Base-by-base conservation (phyloP, 2,329 filamentous ascomycete genomes). In the Epicoccum nigrum region DNA sequence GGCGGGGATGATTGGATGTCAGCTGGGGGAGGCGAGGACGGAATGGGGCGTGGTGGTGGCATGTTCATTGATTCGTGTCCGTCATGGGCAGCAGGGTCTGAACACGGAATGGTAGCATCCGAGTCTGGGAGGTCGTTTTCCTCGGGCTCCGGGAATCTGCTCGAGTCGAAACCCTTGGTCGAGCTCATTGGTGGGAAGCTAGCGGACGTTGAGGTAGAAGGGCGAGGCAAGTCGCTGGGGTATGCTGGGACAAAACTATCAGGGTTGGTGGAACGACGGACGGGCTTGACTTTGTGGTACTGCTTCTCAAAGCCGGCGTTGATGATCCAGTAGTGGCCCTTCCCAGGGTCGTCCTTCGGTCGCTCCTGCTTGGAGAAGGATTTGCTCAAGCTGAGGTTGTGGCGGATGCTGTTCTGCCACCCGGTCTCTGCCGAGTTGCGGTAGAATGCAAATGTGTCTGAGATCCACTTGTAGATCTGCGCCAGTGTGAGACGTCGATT, bases 391-490 rank as follows among this genome's bases (percentile, higher is more conserved):
- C 92, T 97, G 27, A 99, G 85, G 64, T 99, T 99, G 75, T 99
- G 94, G 27, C 94, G 89, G 72, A 99, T 99, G 77, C 94, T 97
- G 75, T 99, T 99, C 75, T 97, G 93, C 94, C 94, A 99, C 57
- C 94, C 93, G 9, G 89, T 86, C 65, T 97, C 92, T 48, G 87
- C 84, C 34, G 86, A 83, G 62, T 84, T 87, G 78, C 70, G 70
- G 58, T 97, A 99, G 75, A 93, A 97, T 4, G 84, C 86, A 71
- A 89, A 97, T 15, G 88, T 92, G 71, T 95, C 90, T n/a, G 91
- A 95, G 65, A 99, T 97, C 93, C 94, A 99, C 71, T 96, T 96
- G 82, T 97, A 99, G 63, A 99, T 99, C 73, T 97, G 92, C 20
- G 92, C 86, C 15, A 99, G 82, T 1, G 94, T 97, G 56, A 97